phyloP scores from a whole-genome alignment of 1,139 yeast genomes.

The Hyphopichia pseudoburtonii region DNA sequence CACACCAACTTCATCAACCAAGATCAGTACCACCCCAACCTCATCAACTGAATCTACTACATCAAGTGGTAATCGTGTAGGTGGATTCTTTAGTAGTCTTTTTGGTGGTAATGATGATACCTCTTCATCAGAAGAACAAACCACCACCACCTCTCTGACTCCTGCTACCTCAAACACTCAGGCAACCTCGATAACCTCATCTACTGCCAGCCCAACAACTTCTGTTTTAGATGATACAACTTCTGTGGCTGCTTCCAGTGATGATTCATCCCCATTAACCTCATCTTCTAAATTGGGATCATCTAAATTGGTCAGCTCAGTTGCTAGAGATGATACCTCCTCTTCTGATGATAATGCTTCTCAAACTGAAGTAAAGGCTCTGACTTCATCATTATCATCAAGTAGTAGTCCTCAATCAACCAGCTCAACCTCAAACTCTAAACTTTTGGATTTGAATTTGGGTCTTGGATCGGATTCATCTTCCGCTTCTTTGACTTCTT shows the following conservation, averaged over 20 bases:
- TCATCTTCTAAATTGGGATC: no score
- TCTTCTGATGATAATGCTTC: no score
- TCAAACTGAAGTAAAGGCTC: no score
- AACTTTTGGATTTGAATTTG: background rate
- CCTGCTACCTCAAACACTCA: no score
- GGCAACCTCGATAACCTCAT: no score
- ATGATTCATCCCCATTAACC: background rate
- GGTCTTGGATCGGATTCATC: background rate
- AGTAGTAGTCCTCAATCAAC: no score
- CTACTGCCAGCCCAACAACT: conserved; percentile 4
- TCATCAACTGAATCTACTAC: conserved; percentile 3
- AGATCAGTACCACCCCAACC: conserved; percentile 4
- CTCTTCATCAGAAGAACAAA: no score
- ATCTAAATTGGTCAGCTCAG: no score
- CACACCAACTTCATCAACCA: conserved; percentile 6
- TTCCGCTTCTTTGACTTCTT: no score
- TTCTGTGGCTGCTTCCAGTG: background rate
- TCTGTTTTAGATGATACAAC: background rate
- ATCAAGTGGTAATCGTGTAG: background rate
- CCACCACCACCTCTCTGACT: no score
- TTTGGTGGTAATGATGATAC: conserved; percentile 2
- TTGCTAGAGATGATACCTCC: no score
- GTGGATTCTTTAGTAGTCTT: conserved; percentile 1
- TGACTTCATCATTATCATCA: no score
- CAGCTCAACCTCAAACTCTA: background rate